Evolutionary conservation across 2,329 filamentous ascomycete species (phyloP), one percentile per base, ranked within the genome.

Genomic region (Colletotrichum scovillei): DNA sequence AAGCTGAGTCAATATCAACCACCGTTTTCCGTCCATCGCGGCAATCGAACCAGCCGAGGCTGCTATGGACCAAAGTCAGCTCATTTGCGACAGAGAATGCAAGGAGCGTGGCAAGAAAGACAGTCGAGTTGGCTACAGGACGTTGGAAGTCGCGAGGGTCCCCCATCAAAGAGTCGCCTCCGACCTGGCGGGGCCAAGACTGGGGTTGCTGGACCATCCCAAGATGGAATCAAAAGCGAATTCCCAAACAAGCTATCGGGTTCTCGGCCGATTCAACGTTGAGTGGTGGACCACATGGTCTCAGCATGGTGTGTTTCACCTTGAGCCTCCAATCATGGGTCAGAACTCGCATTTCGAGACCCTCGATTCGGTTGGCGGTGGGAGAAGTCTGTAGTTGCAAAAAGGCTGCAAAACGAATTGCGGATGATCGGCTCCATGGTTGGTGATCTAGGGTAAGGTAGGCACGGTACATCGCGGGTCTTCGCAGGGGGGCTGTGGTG

Each of bases 251-350:
- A 62, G 55, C 9, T 24, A 30, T 24, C 11, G 46, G 57, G 22
- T 58, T 55, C 59, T 64, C 30, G 53, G 58, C 69, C 65, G 69
- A 59, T 22, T 49, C 42, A 49, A 58, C 19, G n/a, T 14, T 49
- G 28, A 28, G 63, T 32, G 55, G 46, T 46, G 24, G 19, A 49
- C 14, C 19, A 11, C 24, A 14, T 56, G 53, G 42, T 64, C 65
- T 56, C 53, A 58, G 59, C 62, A 42, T 64, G 30, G 16, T 19
- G 42, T 69, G 70, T 73, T 73, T 73, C 66, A 73, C 58, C n/a
- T 19, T 30, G 6, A 19, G 5, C 38, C 26, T 22, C 58, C 32
- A 69, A 72, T 72, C 69, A 56, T n/a, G 35, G n/a, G 32, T 35
- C 30, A 30, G 9, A 9, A 5, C 12, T 46, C 53, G 8, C 28